These are phyloP conservation scores for Wickerhamiella brachini DNA, from an alignment of 805 yeast species.

Conservation along the genomic window DNA sequence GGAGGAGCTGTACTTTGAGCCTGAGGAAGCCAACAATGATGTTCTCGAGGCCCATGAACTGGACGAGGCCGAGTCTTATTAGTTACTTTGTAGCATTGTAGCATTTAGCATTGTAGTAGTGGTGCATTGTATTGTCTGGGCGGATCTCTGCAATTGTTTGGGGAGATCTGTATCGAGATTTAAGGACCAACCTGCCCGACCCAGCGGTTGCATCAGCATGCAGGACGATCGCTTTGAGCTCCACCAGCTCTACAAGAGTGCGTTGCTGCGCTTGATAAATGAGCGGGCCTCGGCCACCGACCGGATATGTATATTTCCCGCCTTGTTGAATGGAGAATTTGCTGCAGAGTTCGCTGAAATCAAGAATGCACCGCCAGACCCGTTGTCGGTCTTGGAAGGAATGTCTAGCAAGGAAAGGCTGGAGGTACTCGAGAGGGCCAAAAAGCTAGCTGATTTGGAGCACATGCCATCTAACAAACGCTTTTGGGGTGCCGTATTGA, in stretches of 20 bases:
- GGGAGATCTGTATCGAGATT: too few relatives aligned
- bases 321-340: background rate
- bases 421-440: background rate
- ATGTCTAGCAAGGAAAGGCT: background rate
- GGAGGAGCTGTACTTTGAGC: conserved; percentile 32
- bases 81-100: background rate
- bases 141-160: too few relatives aligned
- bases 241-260: background rate
- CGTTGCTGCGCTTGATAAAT: background rate
- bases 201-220: background rate
- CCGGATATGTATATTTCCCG: background rate
- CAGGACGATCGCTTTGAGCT: conserved; percentile 2
- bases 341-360: background rate
- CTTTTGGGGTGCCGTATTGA: background rate
- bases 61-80: background rate
- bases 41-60: background rate
- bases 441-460: background rate
- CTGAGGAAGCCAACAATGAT: background rate
- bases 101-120: background rate
- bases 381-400: background rate
- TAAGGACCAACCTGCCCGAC: too few relatives aligned
- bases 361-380: background rate
- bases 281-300: background rate
- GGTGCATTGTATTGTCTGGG: too few relatives aligned
- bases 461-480: background rate